These are phyloP conservation scores for Microthyrium microscopicum DNA, from an alignment of 2,329 filamentous ascomycete genomes.

Conservation along the genomic window DNA sequence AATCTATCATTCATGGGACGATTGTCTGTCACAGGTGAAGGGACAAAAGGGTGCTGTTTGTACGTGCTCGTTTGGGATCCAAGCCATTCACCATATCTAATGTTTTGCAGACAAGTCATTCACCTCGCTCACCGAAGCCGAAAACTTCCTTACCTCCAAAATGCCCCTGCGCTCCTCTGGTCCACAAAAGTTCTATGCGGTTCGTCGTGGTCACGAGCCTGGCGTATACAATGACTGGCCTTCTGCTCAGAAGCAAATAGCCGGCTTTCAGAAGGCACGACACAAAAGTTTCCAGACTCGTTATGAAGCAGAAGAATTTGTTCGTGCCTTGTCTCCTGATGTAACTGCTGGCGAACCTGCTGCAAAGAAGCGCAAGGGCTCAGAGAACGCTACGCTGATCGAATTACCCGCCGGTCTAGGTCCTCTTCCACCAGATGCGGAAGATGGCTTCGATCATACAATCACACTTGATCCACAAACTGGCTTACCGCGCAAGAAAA, in stretches of 20 bases:
- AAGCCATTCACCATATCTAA: background rate
- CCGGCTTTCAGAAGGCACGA: slow-evolving; percentile 50
- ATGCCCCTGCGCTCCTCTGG: slow-evolving; percentile 16
- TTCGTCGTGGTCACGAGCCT: slow-evolving; percentile 39
- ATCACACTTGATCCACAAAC: slow-evolving; percentile 36
- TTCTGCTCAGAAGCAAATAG: slow-evolving; percentile 55
- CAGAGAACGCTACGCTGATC: slow-evolving; percentile 9
- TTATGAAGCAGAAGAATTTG: slow-evolving; percentile 63
- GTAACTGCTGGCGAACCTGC: slow-evolving; percentile 9
- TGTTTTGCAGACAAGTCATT: slow-evolving; percentile 61
- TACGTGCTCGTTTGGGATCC: slow-evolving; percentile 12
- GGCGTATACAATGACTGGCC: slow-evolving; percentile 52
- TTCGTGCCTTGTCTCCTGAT: slow-evolving; percentile 20
- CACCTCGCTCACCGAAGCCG: slow-evolving; percentile 53
- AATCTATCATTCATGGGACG: slow-evolving; percentile 46
- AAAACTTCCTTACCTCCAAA: slow-evolving; percentile 49
- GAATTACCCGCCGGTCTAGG: slow-evolving; percentile 33
- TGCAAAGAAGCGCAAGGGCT: slow-evolving; percentile 16
- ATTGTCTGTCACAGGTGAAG: slow-evolving; percentile 44
- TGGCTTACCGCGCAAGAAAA: slow-evolving; percentile 39
- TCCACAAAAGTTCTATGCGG: slow-evolving; percentile 40
- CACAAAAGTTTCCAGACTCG: slow-evolving; percentile 31
- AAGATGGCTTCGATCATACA: slow-evolving; percentile 45
- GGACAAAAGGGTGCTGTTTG: slow-evolving; percentile 35
- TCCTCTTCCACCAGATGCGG: slow-evolving; percentile 36